Evolutionary conservation across 805 yeast species (phyloP).

Genomic region (Komagataella populi): DNA sequence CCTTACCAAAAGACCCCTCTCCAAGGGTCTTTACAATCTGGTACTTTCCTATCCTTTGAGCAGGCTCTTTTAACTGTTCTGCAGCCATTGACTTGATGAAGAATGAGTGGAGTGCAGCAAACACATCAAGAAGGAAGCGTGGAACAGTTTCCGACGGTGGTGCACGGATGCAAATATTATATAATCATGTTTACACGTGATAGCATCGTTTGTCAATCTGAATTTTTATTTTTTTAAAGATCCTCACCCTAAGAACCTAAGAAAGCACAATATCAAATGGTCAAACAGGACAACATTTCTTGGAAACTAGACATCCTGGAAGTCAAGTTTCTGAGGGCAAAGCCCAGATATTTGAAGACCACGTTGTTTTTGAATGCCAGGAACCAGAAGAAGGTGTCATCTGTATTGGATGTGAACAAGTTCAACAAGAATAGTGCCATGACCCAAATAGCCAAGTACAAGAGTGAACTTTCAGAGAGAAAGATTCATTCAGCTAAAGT

Average conservation of each 20-base stretch:
- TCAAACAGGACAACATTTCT: conserved; percentile 23
- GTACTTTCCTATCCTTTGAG: conserved; percentile 68
- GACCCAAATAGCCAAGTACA: conserved; percentile 28
- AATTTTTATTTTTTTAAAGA: background rate
- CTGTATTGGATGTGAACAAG: conserved; percentile 18
- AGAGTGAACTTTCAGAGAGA: conserved; percentile 28
- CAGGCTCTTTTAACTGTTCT: conserved; percentile 2
- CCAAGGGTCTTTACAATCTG: conserved; percentile 89
- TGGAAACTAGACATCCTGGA: conserved; percentile 49
- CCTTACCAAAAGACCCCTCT: conserved; percentile 95
- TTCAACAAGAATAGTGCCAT: conserved; percentile 26
- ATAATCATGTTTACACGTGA: background rate
- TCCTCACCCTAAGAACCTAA: background rate
- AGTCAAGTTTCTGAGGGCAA: conserved; percentile 25
- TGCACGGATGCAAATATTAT: background rate
- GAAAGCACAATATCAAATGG: background rate
- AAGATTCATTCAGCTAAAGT: conserved; percentile 33
- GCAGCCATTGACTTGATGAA: background rate
- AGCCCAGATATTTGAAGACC: conserved; percentile 36
- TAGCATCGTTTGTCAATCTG: background rate
- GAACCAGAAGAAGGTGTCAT: conserved; percentile 24
- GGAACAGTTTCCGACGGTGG: background rate
- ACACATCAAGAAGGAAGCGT: background rate
- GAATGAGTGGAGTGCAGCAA: background rate
- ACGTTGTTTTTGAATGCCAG: conserved; percentile 31